Conservation (phyloP, 164 flowering plant genomes). For the Hamamelis virginiana region DNA sequence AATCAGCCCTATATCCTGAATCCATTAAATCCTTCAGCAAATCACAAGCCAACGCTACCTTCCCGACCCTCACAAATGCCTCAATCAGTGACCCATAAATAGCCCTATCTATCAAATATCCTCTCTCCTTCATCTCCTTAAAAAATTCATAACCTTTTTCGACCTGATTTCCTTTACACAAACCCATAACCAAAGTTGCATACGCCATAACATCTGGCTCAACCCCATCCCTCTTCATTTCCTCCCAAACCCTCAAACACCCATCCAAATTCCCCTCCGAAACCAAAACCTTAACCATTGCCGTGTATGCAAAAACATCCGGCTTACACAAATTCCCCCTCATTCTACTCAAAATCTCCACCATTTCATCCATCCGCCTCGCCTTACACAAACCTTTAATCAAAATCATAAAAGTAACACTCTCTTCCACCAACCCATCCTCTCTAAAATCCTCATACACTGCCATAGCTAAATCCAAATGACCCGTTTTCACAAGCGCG, state of each 20-base stretch:
- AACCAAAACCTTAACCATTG: conserved; percentile 69
- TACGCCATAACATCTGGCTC: conserved; percentile 87
- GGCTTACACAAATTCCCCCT: conserved; percentile 72
- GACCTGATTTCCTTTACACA: conserved; percentile 64
- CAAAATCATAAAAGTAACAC: conserved; percentile 82
- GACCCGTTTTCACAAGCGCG: conserved; percentile 63
- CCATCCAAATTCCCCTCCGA: conserved; percentile 68
- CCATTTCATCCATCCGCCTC: conserved; percentile 60
- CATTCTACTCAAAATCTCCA: conserved; percentile 66
- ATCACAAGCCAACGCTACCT: conserved; percentile 65
- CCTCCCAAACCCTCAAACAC: conserved; percentile 80
- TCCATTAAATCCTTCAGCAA: conserved; percentile 74
- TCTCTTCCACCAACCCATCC: conserved; percentile 75
- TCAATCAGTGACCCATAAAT: conserved; percentile 71
- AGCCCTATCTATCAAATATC: conserved; percentile 74
- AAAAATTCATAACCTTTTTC: conserved; percentile 64
- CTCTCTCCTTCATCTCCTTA: conserved; percentile 69
- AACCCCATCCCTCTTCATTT: conserved; percentile 73
- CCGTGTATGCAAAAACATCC: conserved; percentile 95
- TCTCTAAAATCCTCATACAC: conserved; percentile 78
- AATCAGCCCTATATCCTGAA: conserved; percentile 86
- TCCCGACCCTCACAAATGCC: conserved; percentile 68
- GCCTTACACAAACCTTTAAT: conserved; percentile 78
- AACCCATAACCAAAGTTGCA: conserved; percentile 60
- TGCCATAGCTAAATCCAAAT: conserved; percentile 74